These are phyloP conservation scores for Magnolia changhungtana DNA, from an alignment of 164 flowering plant species.

Conservation along the genomic window DNA sequence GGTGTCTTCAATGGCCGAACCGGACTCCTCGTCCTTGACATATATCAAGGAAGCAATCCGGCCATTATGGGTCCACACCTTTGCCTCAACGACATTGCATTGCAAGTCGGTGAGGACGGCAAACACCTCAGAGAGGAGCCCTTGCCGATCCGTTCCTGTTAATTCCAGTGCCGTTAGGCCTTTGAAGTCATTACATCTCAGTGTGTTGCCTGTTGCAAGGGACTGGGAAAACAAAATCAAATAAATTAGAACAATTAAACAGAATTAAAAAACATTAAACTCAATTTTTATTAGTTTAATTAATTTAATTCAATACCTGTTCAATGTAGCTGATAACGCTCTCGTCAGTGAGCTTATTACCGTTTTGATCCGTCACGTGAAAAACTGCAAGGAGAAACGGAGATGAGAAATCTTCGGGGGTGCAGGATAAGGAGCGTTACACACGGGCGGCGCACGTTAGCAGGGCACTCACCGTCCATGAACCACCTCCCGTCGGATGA, in stretches of 20 bases:
- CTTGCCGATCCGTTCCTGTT: constrained; percentile 75
- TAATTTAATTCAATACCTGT: constrained; percentile 38
- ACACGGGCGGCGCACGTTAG: constrained; percentile 7
- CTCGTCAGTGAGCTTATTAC: constrained; percentile 63
- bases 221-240: neutral
- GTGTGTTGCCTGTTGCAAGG: constrained; percentile 38
- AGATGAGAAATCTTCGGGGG: neutral
- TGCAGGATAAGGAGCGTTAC: neutral
- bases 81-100: constrained; percentile 70
- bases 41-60: constrained; percentile 64
- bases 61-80: constrained; percentile 85
- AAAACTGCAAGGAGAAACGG: constrained; percentile 39
- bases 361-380: constrained; percentile 69
- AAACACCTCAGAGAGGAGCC: constrained; percentile 72
- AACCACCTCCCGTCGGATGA: constrained; percentile 96
- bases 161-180: constrained; percentile 69
- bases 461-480: constrained; percentile 74
- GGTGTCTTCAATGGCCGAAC: constrained; percentile 65
- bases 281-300: neutral
- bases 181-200: constrained; percentile 20
- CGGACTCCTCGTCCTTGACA: constrained; percentile 65
- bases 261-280: neutral
- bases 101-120: constrained; percentile 66
- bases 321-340: constrained; percentile 61
- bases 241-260: neutral